phyloP scores from a whole-genome alignment of 2,329 filamentous ascomycete genomes.

The Tolypocladium ophioglossoides region DNA sequence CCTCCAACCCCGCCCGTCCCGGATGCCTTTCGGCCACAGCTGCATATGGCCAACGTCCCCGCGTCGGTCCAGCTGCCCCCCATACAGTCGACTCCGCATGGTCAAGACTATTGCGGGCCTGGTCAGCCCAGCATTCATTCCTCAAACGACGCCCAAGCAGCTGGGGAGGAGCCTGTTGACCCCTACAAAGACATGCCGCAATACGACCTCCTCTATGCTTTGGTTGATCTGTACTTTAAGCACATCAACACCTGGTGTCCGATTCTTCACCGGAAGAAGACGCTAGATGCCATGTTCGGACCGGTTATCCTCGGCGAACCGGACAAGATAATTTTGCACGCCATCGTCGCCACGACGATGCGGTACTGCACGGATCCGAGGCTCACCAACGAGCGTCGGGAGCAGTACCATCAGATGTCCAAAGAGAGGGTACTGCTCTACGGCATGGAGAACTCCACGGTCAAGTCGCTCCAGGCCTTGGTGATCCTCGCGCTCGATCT shows the following conservation, averaged over 20 bases:
- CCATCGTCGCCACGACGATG: slow-evolving; percentile 80
- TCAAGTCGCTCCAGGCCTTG: slow-evolving; percentile 77
- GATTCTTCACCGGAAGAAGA: slow-evolving; percentile 76
- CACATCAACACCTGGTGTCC: slow-evolving; percentile 80
- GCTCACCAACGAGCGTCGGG: slow-evolving; percentile 61
- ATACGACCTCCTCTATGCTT: slow-evolving; percentile 61
- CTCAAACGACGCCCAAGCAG: slow-evolving; percentile 39
- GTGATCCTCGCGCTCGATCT: slow-evolving; percentile 81
- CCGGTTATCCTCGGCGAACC: slow-evolving; percentile 66
- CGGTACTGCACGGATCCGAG: slow-evolving; percentile 71
- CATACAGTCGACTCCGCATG: slow-evolving; percentile 29
- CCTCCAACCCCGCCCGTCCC: slow-evolving; percentile 35
- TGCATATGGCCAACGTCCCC: slow-evolving; percentile 29
- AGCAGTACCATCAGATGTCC: slow-evolving; percentile 67
- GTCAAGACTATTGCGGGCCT: slow-evolving; percentile 39
- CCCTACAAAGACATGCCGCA: slow-evolving; percentile 59
- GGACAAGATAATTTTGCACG: slow-evolving; percentile 73
- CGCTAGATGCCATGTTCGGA: slow-evolving; percentile 72
- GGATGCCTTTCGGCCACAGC: slow-evolving; percentile 38
- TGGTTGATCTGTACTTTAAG: slow-evolving; percentile 70
- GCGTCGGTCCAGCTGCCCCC: slow-evolving; percentile 20
- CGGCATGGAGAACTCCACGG: slow-evolving; percentile 80
- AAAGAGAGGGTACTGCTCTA: slow-evolving; percentile 83
- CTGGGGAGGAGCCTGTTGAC: slow-evolving; percentile 9
- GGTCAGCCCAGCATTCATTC: slow-evolving; percentile 34